These are phyloP conservation scores for Teunomyces lycoperdinae DNA, from an alignment of 805 yeast species.

Conservation along the genomic window DNA sequence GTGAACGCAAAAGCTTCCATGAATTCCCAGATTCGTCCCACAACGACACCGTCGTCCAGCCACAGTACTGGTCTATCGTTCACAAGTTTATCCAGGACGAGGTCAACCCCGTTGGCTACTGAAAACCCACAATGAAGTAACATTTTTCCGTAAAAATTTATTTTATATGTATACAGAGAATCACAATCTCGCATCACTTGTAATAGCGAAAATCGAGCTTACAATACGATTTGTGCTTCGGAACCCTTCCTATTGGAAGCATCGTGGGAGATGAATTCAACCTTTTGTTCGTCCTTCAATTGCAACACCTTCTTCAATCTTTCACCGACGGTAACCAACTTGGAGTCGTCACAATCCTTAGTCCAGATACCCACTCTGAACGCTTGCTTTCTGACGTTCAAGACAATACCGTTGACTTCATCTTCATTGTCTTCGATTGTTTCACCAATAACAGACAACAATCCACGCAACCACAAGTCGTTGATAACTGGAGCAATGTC, in stretches of 20 bases:
- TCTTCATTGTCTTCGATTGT: constrained; percentile 80
- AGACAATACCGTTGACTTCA: constrained; percentile 92
- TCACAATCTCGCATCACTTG: constrained; percentile 1
- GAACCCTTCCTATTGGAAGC: constrained; percentile 43
- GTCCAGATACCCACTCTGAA: constrained; percentile 94
- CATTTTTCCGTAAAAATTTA: not conserved
- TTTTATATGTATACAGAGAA: constrained; percentile 3
- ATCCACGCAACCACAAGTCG: constrained; percentile 87
- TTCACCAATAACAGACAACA: constrained; percentile 91
- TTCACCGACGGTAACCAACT: constrained; percentile 75
- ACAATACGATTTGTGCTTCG: constrained; percentile 34
- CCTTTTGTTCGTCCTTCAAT: constrained; percentile 66
- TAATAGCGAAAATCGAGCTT: constrained; percentile 8
- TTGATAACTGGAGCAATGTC: constrained; percentile 63
- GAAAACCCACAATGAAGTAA: constrained; percentile 1
- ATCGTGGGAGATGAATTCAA: constrained; percentile 78
- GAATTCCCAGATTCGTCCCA: constrained; percentile 65
- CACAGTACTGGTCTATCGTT: constrained; percentile 73
- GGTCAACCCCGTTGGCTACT: constrained; percentile 41
- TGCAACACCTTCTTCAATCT: constrained; percentile 83
- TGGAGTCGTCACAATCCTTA: constrained; percentile 61
- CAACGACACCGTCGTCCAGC: constrained; percentile 77
- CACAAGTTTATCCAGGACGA: constrained; percentile 50
- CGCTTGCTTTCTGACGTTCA: constrained; percentile 79
- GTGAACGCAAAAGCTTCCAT: constrained; percentile 50